These are phyloP conservation scores for Globisporangium mamillatum DNA, from an alignment of 352 stramenopile genomes.

Conservation along the genomic window DNA sequence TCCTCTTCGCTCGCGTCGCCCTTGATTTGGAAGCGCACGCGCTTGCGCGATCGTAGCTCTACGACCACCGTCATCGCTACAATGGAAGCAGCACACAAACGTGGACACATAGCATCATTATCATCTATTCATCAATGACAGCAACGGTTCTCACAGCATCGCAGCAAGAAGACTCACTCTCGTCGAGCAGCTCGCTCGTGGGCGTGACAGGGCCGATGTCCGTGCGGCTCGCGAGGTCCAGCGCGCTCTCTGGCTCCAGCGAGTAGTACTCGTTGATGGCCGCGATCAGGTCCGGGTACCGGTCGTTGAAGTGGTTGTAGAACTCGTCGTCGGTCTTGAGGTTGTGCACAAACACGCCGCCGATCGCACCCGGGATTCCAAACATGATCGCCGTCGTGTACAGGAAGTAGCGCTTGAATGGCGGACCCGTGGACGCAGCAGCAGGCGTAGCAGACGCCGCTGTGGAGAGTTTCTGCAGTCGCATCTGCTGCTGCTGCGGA, in stretches of 20 bases:
- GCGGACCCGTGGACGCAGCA: conserved; percentile 21
- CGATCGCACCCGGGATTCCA: conserved; percentile 60
- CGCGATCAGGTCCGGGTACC: conserved; percentile 74
- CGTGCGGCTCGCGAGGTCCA: conserved; percentile 47
- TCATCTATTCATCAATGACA: not conserved
- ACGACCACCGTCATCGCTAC: conserved; percentile 59
- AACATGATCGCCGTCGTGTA: conserved; percentile 80
- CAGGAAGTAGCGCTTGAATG: conserved; percentile 71
- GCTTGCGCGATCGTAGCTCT: conserved; percentile 51
- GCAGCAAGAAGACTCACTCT: conserved; percentile 43
- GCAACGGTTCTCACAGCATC: not conserved
- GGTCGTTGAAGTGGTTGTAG: conserved; percentile 80
- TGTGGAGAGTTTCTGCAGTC: conserved; percentile 19
- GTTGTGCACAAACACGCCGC: conserved; percentile 80
- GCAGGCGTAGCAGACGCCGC: conserved; percentile 1
- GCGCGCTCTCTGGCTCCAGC: conserved; percentile 39
- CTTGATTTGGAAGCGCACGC: conserved; percentile 52
- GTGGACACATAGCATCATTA: not conserved
- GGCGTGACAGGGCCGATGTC: conserved; percentile 67
- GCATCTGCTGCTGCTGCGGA: not conserved
- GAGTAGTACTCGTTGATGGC: conserved; percentile 64
- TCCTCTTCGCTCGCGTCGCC: conserved; percentile 57
- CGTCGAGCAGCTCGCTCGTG: conserved; percentile 51
- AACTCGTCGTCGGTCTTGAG: conserved; percentile 80
- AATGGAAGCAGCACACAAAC: conserved; percentile 3